Percentiles rank a stretch among this genome's conserved stretches.
Evolutionary conservation across 2,329 filamentous ascomycete genomes (phyloP).

Genomic region (Hirsutella minnesotensis): DNA sequence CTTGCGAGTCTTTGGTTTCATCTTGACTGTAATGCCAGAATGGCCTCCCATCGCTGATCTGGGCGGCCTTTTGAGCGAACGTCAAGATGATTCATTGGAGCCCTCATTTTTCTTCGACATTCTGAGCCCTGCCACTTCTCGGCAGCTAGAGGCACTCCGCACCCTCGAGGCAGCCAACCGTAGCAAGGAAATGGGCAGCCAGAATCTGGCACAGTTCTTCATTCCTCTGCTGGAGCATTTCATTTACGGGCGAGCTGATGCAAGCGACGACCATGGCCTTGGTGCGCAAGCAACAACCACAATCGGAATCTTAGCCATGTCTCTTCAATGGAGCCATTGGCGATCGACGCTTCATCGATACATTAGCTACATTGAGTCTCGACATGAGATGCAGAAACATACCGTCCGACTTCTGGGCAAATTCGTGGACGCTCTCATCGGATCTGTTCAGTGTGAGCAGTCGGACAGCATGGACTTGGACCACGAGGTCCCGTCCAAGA

Average conservation of each 20-base stretch:
- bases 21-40: slow-evolving; percentile 58
- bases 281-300: slow-evolving; percentile 77
- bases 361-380: slow-evolving; percentile 67
- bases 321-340: slow-evolving; percentile 84
- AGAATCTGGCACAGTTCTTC: slow-evolving; percentile 76
- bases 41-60: slow-evolving; percentile 68
- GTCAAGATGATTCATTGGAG: slow-evolving; percentile 51
- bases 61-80: slow-evolving; percentile 47
- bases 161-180: slow-evolving; percentile 59
- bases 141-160: slow-evolving; percentile 73
- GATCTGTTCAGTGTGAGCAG: slow-evolving; percentile 33
- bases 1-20: slow-evolving; percentile 63
- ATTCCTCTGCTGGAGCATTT: slow-evolving; percentile 91
- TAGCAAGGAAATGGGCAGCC: slow-evolving; percentile 53
- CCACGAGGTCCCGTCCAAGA: slow-evolving; percentile 10
- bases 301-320: slow-evolving; percentile 61
- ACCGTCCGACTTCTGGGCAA: slow-evolving; percentile 72
- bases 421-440: slow-evolving; percentile 64
- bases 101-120: slow-evolving; percentile 86
- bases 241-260: slow-evolving; percentile 68
- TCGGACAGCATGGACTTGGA: slow-evolving; percentile 32
- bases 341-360: slow-evolving; percentile 75
- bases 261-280: slow-evolving; percentile 69
- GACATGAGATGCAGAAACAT: slow-evolving; percentile 74
- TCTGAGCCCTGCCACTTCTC: slow-evolving; percentile 76